Conservation (phyloP, 2,329 filamentous ascomycete genomes). For the Fusarium staphyleae region DNA sequence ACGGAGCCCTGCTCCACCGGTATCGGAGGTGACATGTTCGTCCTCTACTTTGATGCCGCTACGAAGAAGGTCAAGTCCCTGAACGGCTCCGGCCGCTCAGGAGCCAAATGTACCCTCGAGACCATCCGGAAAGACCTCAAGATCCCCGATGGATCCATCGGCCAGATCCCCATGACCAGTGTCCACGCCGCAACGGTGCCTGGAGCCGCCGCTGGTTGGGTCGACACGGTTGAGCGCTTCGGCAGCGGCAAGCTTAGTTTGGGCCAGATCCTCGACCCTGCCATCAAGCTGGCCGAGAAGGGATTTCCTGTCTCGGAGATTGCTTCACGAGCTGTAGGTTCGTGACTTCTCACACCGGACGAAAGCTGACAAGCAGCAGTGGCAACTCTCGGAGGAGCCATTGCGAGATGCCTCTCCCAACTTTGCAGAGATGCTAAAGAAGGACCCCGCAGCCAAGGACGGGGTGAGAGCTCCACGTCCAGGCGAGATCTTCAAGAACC, state of each 20-base stretch:
- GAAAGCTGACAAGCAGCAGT: conserved; percentile 59
- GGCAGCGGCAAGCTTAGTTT: conserved; percentile 85
- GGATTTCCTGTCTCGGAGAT: conserved; percentile 91
- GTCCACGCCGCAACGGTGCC: conserved; percentile 87
- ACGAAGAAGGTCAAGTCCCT: conserved; percentile 83
- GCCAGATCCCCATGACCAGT: conserved; percentile 74
- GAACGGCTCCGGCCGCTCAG: conserved; percentile 91
- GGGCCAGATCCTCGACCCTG: conserved; percentile 80
- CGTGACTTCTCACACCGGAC: background rate
- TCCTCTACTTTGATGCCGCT: conserved; percentile 86
- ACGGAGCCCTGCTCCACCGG: conserved; percentile 93
- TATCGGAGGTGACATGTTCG: conserved; percentile 97
- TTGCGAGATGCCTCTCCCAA: conserved; percentile 83
- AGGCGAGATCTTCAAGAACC: conserved; percentile 91
- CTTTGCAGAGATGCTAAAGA: conserved; percentile 84
- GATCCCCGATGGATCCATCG: conserved; percentile 62
- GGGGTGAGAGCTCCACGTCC: conserved; percentile 77
- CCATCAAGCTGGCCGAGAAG: conserved; percentile 83
- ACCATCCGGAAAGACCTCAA: conserved; percentile 73
- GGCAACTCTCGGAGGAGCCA: conserved; percentile 68
- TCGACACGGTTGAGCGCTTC: conserved; percentile 85
- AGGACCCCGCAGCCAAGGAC: conserved; percentile 69
- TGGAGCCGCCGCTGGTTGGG: conserved; percentile 92
- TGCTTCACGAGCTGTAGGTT: conserved; percentile 70
- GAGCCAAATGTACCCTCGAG: conserved; percentile 72